Base-by-base conservation (phyloP, 257 asterid genomes). In the Mitragyna speciosa region DNA sequence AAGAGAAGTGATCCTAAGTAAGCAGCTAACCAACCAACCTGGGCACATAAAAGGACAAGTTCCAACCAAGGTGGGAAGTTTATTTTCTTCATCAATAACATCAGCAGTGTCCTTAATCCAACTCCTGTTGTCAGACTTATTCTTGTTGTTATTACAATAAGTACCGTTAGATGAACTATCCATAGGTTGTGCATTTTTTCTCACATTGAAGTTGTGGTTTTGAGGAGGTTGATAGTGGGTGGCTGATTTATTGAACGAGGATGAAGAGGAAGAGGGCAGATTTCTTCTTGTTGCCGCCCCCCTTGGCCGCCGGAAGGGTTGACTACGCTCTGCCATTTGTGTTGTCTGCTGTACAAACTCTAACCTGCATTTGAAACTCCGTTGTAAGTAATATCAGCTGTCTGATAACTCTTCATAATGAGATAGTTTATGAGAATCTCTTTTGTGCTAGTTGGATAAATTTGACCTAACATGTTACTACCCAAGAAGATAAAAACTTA, bases 21-120 rank as follows among this genome's bases (percentile, higher is more conserved):
- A 47, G 43, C 43, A 76, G 10, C 12, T n/a, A 24, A 51, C 56
- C 12, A 41, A 49, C 45, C 45, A 75, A 92, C 99, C 98, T 83
- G 98, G 97, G 83, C 99, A 95, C 99, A 91, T 95, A 65, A 88
- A 90, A 78, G 87, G 90, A 92, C 99, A 95, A 81, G 97, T 89
- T 77, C 99, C 99, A 54, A 84, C 81, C 61, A 91, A 77, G 82
- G 78, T 33, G 69, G 89, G 86, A 67, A 81, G 78, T 48, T 77
- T 86, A 49, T 81, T 81, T 41, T 83, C 73, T 54, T 67, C 88
- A 28, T 82, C 91, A 26, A 64, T 86, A 45, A 76, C 47, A 72
- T 80, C 75, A 70, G 72, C 71, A 36, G 51, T 24, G 36, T 63
- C 73, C 65, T 68, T 81, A 72, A 74, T 80, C 63, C 64, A 75